Percentiles rank a stretch among this genome's conserved stretches.
These are phyloP conservation scores for Porcisia hertigi DNA, from an alignment of 208 protist genomes.

Conservation along the genomic window DNA sequence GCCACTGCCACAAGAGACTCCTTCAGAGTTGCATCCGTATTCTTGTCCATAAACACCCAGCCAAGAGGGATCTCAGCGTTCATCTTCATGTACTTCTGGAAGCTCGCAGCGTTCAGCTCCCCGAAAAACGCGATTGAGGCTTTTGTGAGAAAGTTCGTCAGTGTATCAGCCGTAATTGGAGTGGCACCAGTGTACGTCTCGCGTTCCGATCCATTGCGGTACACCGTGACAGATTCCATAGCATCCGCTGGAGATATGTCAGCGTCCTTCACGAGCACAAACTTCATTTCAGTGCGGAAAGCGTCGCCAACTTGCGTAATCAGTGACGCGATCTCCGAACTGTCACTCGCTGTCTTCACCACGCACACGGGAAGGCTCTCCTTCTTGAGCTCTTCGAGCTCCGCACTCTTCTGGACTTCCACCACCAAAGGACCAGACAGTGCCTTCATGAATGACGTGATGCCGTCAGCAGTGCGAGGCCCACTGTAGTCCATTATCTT, in stretches of 20 bases:
- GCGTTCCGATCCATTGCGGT: constrained; percentile 42
- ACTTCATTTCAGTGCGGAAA: constrained; percentile 52
- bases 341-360: constrained; percentile 45
- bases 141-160: constrained; percentile 57
- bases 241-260: constrained; percentile 43
- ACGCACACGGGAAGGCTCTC: constrained; percentile 47
- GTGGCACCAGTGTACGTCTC: constrained; percentile 46
- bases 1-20: constrained; percentile 51
- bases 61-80: constrained; percentile 46
- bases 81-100: constrained; percentile 66
- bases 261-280: constrained; percentile 63
- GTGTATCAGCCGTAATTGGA: constrained; percentile 34
- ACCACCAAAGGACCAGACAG: constrained; percentile 53
- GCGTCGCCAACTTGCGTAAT: constrained; percentile 35
- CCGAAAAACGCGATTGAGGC: constrained; percentile 62
- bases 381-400: constrained; percentile 69
- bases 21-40: constrained; percentile 25
- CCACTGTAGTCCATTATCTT: constrained; percentile 64
- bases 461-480: constrained; percentile 51
- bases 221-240: constrained; percentile 71
- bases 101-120: constrained; percentile 66
- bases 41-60: constrained; percentile 71
- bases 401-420: constrained; percentile 34
- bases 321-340: constrained; percentile 37
- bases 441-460: constrained; percentile 65